Evolutionary conservation across 805 yeast genomes (phyloP), one percentile per base, ranked within the genome.

Genomic region (Starmerella stellata): DNA sequence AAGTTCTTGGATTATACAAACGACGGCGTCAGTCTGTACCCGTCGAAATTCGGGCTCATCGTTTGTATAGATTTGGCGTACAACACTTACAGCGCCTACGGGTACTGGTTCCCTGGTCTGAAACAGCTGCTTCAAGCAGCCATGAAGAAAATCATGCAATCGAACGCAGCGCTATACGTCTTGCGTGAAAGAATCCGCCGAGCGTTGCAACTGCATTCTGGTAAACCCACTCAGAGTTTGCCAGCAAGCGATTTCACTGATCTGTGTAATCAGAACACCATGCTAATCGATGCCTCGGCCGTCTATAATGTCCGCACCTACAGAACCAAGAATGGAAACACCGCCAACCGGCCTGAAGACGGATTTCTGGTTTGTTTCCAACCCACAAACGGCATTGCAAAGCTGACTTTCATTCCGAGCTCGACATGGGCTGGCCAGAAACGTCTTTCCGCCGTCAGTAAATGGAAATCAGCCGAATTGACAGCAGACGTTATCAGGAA

Each of bases 401-500:
- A 79, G 53, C 64, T 90, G 58, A 82, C 81, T 53, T 72, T 90
- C 39, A 81, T 90, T 42, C 96, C 87, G 52, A 81, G 93, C 0
- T 78, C 93, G 4, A 93, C 82, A 2, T 90, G 95, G 92, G 77
- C 93, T 3, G 99, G 99, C 16, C 96, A 90, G 57, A 85, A 82
- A 52, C 76, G 95, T 50, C 66, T 87, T 43, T 77, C 90, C 21
- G 95, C 90, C 53, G 61, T 90, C 46, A 85, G 96, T 1, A 90
- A 90, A 55, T 90, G 98, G 98, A 90, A 87, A 56, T 75, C 96
- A 1, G 96, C 98, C 0, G 99, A 90, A 59, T 96, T 87, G 57
- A 93, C 82, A 18, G 87, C 95, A 14, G 93, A 93, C 0, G 62
- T 90, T 46, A 69, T 90, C 16, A 67, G 95, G 32, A 80, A 95